Evolutionary conservation across 352 stramenopile genomes (phyloP).

Genomic region (Phytophthora ohioensis): DNA sequence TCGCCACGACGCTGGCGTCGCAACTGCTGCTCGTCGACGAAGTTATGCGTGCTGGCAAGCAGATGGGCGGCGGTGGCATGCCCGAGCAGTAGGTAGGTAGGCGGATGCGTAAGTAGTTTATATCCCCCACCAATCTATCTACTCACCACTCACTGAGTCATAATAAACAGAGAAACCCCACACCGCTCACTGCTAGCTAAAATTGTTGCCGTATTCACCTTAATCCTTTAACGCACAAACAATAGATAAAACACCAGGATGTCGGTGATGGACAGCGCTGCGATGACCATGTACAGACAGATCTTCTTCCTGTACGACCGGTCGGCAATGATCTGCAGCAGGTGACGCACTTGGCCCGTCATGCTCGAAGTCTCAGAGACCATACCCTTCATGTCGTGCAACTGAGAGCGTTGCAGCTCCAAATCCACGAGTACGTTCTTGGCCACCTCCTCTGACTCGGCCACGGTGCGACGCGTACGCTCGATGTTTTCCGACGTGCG

Average conservation of each 20-base stretch:
- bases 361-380: conserved; percentile 74
- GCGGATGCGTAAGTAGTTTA: conserved; percentile 49
- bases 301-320: conserved; percentile 76
- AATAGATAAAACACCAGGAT: conserved; percentile 87
- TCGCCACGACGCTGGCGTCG: conserved; percentile 97
- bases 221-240: conserved; percentile 60
- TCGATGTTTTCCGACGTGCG: conserved; percentile 82
- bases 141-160: conserved; percentile 33
- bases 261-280: conserved; percentile 71
- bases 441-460: conserved; percentile 73
- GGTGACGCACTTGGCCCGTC: conserved; percentile 67
- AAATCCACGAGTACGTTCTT: conserved; percentile 82
- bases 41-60: conserved; percentile 98
- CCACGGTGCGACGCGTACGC: conserved; percentile 64
- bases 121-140: conserved; percentile 40
- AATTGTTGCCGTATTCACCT: conserved; percentile 10
- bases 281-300: conserved; percentile 75
- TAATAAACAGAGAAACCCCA: conserved; percentile 42
- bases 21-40: conserved; percentile 99
- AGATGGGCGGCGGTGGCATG: conserved; percentile 91
- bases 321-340: conserved; percentile 80
- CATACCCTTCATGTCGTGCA: conserved; percentile 86
- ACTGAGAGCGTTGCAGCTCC: conserved; percentile 79
- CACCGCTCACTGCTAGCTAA: not conserved
- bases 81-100: conserved; percentile 67